phyloP scores from a whole-genome alignment of 1,284 basidiomycete species.

The Veloporphyrellus conicus region DNA sequence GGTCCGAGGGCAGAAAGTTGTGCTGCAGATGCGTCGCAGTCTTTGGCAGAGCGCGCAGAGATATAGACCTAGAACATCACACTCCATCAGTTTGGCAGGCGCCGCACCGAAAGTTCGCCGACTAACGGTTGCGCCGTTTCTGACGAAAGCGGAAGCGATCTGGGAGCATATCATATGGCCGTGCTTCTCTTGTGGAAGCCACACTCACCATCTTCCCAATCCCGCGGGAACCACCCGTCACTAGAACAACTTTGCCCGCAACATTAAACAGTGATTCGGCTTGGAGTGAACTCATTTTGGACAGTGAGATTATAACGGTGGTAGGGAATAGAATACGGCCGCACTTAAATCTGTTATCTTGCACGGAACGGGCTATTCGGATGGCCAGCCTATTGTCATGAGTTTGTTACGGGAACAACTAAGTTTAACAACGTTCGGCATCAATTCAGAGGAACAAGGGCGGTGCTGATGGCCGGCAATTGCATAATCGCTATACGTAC shows the following conservation, averaged over 20 bases:
- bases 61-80: slow-evolving; percentile 57
- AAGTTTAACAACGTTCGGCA: slow-evolving; percentile 13
- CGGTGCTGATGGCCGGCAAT: slow-evolving; percentile 1
- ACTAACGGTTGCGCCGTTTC: slow-evolving; percentile 58
- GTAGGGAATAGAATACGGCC: background rate
- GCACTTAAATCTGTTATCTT: background rate
- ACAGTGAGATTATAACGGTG: background rate
- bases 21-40: slow-evolving; percentile 54
- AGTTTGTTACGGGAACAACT: slow-evolving; percentile 8
- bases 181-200: background rate
- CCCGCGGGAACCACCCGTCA: slow-evolving; percentile 71
- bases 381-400: slow-evolving; percentile 16
- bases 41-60: slow-evolving; percentile 55
- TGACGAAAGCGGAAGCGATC: slow-evolving; percentile 66
- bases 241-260: slow-evolving; percentile 57
- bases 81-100: background rate
- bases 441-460: slow-evolving; percentile 2
- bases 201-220: slow-evolving; percentile 63
- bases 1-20: slow-evolving; percentile 54
- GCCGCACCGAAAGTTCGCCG: background rate
- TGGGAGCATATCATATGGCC: slow-evolving; percentile 26
- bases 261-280: slow-evolving; percentile 52
- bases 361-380: background rate
- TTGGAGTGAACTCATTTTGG: slow-evolving; percentile 40
- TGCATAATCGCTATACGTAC: slow-evolving; percentile 5